A percentile compares a stretch with the other conserved stretches of the same genome.
phyloP scores from a whole-genome alignment of 192 early-diverging fungal species.

The Rhizoclosmatium globosum region DNA sequence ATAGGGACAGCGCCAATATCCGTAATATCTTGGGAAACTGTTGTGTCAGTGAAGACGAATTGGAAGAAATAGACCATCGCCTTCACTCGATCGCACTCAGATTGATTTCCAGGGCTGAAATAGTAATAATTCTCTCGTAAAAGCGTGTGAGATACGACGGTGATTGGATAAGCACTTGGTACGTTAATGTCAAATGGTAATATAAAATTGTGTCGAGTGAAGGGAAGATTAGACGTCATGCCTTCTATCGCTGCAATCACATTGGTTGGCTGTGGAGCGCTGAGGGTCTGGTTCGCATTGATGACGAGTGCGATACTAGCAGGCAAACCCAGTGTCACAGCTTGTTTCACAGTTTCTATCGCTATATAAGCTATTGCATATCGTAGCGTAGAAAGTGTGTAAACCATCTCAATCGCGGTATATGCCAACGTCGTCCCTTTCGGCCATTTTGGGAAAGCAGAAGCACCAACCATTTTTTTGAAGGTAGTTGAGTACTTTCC shows the following conservation, averaged over 20 bases:
- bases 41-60: neutral
- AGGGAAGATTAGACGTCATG: neutral
- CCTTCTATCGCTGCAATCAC: neutral
- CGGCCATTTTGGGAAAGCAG: neutral
- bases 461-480: no score
- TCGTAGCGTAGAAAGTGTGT: neutral
- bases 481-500: neutral
- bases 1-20: neutral
- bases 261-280: neutral
- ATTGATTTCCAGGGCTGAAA: neutral
- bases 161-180: constrained; percentile 14
- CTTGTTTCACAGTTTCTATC: neutral
- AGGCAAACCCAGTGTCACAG: neutral
- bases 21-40: neutral
- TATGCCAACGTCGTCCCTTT: no score
- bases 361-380: constrained; percentile 9
- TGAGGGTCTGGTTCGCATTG: neutral
- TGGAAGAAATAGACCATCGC: neutral
- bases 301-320: neutral
- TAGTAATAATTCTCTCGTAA: constrained; percentile 25
- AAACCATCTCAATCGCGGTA: neutral
- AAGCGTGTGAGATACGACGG: neutral
- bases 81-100: constrained; percentile 16
- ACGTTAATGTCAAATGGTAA: neutral
- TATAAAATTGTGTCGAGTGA: neutral